Evolutionary conservation across 768 basidiomycete genomes (phyloP).

Genomic region (Rhizopogon vesiculosus): DNA sequence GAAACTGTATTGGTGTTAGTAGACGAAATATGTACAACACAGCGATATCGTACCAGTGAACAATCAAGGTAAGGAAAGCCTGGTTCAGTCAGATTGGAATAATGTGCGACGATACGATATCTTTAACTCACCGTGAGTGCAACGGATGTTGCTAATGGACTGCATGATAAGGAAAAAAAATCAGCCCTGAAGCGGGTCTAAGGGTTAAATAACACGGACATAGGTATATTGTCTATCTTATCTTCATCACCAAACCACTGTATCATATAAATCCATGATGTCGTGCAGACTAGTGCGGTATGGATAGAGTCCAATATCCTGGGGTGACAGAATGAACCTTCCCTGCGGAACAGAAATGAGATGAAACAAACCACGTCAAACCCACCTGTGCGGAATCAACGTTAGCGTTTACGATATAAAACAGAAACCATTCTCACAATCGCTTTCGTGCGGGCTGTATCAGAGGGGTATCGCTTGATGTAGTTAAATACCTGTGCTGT

Average conservation of each 20-base stretch:
- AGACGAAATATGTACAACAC: neutral
- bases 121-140: constrained; percentile 22
- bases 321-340: neutral
- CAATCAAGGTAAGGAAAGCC: constrained; percentile 45
- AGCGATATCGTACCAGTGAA: constrained; percentile 37
- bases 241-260: constrained; percentile 32
- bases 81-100: constrained; percentile 19
- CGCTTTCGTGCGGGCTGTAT: constrained; percentile 14
- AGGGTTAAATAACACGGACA: constrained; percentile 22
- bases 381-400: constrained; percentile 12
- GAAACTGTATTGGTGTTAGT: constrained; percentile 20
- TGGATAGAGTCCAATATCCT: constrained; percentile 35
- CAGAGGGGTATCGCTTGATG: constrained; percentile 23
- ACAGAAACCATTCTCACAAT: constrained; percentile 11
- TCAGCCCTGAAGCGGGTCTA: neutral
- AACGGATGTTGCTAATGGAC: constrained; percentile 18
- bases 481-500: constrained; percentile 23
- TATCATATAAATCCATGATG: constrained; percentile 42
- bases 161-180: neutral
- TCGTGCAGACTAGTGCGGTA: constrained; percentile 34
- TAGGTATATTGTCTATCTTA: constrained; percentile 39
- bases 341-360: neutral
- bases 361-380: constrained; percentile 16
- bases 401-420: neutral
- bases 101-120: neutral